These are phyloP conservation scores for Erucastrum elatum DNA, from an alignment of 345 rosid genomes.

Conservation along the genomic window DNA sequence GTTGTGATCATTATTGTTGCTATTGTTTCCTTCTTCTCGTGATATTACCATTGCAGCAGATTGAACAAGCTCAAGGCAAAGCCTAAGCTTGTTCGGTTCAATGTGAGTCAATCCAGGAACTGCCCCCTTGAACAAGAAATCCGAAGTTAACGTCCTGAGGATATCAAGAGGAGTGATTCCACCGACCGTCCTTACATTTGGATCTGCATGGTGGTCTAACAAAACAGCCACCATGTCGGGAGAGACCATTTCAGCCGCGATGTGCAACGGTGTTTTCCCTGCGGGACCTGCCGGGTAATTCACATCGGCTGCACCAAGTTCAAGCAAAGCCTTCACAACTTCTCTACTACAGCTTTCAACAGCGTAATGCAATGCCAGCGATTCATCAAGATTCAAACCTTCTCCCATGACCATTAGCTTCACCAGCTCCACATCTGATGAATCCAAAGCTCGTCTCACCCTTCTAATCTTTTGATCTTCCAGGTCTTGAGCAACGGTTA, in stretches of 20 bases:
- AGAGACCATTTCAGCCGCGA: conserved; percentile 98
- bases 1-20: conserved; percentile 52
- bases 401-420: conserved; percentile 99
- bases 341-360: conserved; percentile 97
- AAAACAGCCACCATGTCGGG: conserved; percentile 98
- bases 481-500: conserved; percentile 62
- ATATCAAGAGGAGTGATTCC: conserved; percentile 94
- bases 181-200: conserved; percentile 86
- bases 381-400: conserved; percentile 94
- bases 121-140: conserved; percentile 98
- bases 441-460: conserved; percentile 93
- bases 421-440: conserved; percentile 91
- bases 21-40: conserved; percentile 85
- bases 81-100: conserved; percentile 93
- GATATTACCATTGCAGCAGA: conserved; percentile 96
- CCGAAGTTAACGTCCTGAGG: conserved; percentile 95
- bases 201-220: conserved; percentile 96
- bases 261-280: conserved; percentile 87
- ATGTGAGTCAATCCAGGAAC: conserved; percentile 92
- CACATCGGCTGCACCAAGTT: conserved; percentile 96
- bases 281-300: conserved; percentile 92
- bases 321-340: conserved; percentile 95
- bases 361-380: conserved; percentile 90
- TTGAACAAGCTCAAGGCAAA: conserved; percentile 99
- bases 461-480: conserved; percentile 96